A percentile compares a stretch with the other conserved stretches of the same genome.
phyloP scores from a whole-genome alignment of 108 stramenopile species.

The Nannochloropsis gaditana region DNA sequence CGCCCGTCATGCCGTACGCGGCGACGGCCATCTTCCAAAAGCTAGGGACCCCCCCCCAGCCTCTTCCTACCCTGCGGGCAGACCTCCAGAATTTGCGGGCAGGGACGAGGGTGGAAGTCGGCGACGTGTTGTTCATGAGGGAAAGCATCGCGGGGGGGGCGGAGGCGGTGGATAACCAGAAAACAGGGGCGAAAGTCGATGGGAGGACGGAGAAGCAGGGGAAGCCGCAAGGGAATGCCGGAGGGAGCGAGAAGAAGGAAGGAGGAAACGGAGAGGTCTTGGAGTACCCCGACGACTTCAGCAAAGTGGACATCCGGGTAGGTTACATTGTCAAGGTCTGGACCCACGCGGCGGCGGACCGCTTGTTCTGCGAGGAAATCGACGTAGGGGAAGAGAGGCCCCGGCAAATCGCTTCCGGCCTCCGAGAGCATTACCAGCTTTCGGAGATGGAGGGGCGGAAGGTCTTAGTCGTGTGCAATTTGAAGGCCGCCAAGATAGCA shows the following conservation, averaged over 20 bases:
- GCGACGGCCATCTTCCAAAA: conserved; percentile 76
- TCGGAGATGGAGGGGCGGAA: conserved; percentile 80
- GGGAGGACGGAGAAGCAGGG: neutral
- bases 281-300: conserved; percentile 29
- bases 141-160: conserved; percentile 2
- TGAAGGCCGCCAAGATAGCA: conserved; percentile 92
- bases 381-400: conserved; percentile 83
- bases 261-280: neutral
- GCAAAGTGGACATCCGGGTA: conserved; percentile 39
- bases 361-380: conserved; percentile 96
- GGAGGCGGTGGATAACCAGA: neutral
- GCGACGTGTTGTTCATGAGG: conserved; percentile 33
- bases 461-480: conserved; percentile 87
- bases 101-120: conserved; percentile 29
- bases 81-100: conserved; percentile 36
- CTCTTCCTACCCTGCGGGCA: conserved; percentile 25
- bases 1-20: conserved; percentile 81
- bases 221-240: neutral
- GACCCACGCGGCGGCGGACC: conserved; percentile 90
- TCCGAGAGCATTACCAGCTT: conserved; percentile 67
- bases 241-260: neutral
- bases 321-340: conserved; percentile 62
- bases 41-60: conserved; percentile 11
- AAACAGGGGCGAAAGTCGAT: neutral
- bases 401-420: conserved; percentile 82